These are phyloP conservation scores for Yarrowia osloensis DNA, from an alignment of 805 yeast species.

Conservation along the genomic window DNA sequence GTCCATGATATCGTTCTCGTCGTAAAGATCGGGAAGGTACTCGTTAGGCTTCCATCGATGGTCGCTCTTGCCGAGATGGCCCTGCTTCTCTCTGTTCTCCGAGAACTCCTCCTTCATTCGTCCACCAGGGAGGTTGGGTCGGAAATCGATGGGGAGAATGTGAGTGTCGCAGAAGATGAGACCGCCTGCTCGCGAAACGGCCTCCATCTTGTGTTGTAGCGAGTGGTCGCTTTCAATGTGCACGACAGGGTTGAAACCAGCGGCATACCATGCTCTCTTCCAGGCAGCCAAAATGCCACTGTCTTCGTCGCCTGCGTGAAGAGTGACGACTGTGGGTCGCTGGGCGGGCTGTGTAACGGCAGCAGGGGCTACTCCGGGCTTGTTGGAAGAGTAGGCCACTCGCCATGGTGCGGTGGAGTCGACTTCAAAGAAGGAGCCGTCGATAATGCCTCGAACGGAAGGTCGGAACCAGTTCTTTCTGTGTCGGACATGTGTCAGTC, in stretches of 20 bases:
- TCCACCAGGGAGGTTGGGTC: slow-evolving; percentile 23
- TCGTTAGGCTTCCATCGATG: slow-evolving; percentile 20
- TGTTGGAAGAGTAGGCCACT: slow-evolving; percentile 22
- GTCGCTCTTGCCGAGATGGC: background rate
- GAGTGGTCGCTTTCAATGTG: background rate
- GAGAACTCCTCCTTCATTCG: slow-evolving; percentile 22
- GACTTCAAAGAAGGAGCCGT: slow-evolving; percentile 25
- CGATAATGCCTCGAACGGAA: slow-evolving; percentile 13
- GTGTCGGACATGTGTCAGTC: slow-evolving; percentile 16
- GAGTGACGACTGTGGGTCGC: slow-evolving; percentile 15
- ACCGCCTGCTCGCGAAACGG: background rate
- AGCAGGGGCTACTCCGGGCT: slow-evolving; percentile 13
- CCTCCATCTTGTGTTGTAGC: slow-evolving; percentile 10
- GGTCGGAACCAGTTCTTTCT: slow-evolving; percentile 27
- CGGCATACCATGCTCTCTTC: slow-evolving; percentile 24
- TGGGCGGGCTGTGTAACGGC: slow-evolving; percentile 4
- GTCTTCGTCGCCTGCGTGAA: background rate
- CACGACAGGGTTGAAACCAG: slow-evolving; percentile 11
- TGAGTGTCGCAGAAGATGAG: slow-evolving; percentile 2
- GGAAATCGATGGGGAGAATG: slow-evolving; percentile 22
- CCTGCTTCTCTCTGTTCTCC: background rate
- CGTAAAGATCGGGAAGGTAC: slow-evolving; percentile 12
- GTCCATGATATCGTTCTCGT: slow-evolving; percentile 1
- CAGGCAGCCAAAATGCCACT: background rate
- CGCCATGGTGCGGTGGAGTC: slow-evolving; percentile 20